Base-by-base conservation (phyloP, 2,329 filamentous ascomycete species). In the Calonectria montana region DNA sequence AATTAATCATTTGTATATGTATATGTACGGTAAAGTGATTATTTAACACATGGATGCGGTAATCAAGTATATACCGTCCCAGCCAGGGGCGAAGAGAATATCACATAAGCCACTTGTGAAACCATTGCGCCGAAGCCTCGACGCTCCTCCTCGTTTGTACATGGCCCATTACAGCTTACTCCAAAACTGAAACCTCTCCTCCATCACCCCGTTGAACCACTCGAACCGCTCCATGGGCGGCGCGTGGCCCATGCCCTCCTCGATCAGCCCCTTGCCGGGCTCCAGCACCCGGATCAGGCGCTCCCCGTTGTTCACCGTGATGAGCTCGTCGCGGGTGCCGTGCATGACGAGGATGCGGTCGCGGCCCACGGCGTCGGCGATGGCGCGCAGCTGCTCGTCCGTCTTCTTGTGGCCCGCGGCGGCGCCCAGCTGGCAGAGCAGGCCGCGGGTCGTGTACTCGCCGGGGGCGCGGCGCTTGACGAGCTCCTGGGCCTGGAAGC, bases 331-430 rank as follows among this genome's bases (percentile, higher is more conserved):
- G 12, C 83, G 83, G 0, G 89, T 92, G 9, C 95, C 95, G 82
- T 97, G 95, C 75, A 96, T 82, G 6, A 97, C 90, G 77, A 94
- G 82, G 74, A 98, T 96, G 37, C 94, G 86, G 74, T 93, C 89
- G 65, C 94, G 87, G 0, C 94, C 94, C 1, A 98, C 88, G 31
- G 82, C 84, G 75, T 95, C 91, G 0, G 88, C 93, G 62, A 97
- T 85, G 74, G 88, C 84, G 15, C 55, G 72, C 23, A 80, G 74
- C 65, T 80, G 78, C 41, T 83, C 84, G 76, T 94, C 90, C 0
- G 88, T 91, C 86, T 97, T 97, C 82, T 90, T 85, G 82, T 98
- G 95, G 89, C 94, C 94, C 0, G 91, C 93, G 0, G 93, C 94
- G 1, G 95, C 95, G 63, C 94, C 86, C 3, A 94, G 89, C 85